Conservation (phyloP, 2,329 filamentous ascomycete genomes). For the Endoconidiophora laricicola region DNA sequence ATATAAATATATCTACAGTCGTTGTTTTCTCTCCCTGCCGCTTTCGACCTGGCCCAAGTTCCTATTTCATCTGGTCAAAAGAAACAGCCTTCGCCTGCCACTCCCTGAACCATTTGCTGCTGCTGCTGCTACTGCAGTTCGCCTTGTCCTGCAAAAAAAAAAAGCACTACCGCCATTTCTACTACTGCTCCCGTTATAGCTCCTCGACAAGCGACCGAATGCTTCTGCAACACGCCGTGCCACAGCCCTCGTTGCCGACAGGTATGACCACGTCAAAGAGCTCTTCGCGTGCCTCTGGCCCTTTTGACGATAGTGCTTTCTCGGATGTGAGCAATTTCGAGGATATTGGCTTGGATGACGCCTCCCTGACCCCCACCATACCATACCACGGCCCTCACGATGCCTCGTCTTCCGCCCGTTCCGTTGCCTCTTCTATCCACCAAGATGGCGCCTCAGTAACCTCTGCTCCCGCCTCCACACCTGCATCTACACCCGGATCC, state of each 20-base stretch:
- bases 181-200: too few species aligned
- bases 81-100: neutral
- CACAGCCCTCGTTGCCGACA: neutral
- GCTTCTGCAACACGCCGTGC: too few species aligned
- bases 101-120: neutral
- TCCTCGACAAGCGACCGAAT: too few species aligned
- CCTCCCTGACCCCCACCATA: constrained; percentile 19
- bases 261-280: constrained; percentile 72
- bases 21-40: too few species aligned
- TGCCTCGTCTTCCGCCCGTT: constrained; percentile 19
- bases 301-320: constrained; percentile 55
- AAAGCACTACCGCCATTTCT: too few species aligned
- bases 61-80: too few species aligned
- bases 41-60: too few species aligned
- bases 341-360: constrained; percentile 73
- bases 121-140: too few species aligned
- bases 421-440: constrained; percentile 17
- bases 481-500: constrained; percentile 3
- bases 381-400: constrained; percentile 4
- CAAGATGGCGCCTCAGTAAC: constrained; percentile 20
- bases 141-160: too few species aligned
- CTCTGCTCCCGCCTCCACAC: constrained; percentile 1
- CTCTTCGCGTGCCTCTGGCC: constrained; percentile 69
- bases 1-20: too few species aligned
- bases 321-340: constrained; percentile 75